Evolutionary conservation across 148 eudicot genomes (phyloP), one percentile per base, ranked within the genome.

Genomic region (Nyssa sinensis): DNA sequence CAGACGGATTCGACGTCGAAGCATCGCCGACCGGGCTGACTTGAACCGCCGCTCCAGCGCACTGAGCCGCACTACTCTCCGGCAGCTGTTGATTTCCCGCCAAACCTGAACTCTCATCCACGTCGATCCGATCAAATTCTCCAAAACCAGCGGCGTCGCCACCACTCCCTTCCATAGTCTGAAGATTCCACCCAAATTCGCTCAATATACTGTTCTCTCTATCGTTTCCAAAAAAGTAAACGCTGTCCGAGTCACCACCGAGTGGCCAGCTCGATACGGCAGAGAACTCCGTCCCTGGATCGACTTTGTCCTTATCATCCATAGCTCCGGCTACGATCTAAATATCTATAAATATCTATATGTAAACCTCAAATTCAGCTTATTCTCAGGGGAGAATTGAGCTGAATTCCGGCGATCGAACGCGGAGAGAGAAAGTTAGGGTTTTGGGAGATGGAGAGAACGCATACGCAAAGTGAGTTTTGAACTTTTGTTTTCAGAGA

Each of bases 181-280:
- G 74, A 35, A 72, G 49, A 66, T 78, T 70, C 91, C 91, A 88
- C 0, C 81, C 84, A 75, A 86, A 84, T 57, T 89, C 89, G 62
- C 81, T 34, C 27, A 90, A 76, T 10, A 84, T 64, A 39, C 17
- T 81, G 73, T 62, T 75, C 62, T 80, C 80, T 53, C 67, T 57
- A 13, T 75, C 78, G 49, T 44, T 67, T 1, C 75, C 72, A 73
- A 81, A 66, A 78, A 82, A 81, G 72, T 73, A 76, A 7, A 25
- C 75, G 77, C 70, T 62, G 49, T 70, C 85, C 2, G 86, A 66
- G 64, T 70, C 72, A 11, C 63, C 59, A 16, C 64, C 69, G 63
- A 75, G 67, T 12, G 83, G 84, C 85, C 86, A 87, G 64, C 68
- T 68, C 59, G 83, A 60, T 64, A 72, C 78, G 49, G 49, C 5